Conservation (phyloP, 1,284 basidiomycete species). For the Agaricales sp. region DNA sequence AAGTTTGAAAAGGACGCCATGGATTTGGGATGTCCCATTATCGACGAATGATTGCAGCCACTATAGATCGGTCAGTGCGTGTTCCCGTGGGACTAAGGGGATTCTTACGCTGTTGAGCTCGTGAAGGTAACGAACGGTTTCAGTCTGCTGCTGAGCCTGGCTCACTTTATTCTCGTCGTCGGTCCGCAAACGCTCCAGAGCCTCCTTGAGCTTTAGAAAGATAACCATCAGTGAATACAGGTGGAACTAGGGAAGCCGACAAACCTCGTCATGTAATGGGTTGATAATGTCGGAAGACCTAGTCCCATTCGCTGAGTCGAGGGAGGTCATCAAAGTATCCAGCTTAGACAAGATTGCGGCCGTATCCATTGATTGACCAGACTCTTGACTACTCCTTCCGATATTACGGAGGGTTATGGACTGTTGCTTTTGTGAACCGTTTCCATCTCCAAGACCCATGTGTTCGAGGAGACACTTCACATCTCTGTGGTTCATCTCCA, state of each 20-base stretch:
- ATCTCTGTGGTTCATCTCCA: not conserved
- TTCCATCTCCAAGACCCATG: not conserved
- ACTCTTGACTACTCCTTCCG: too few relatives aligned
- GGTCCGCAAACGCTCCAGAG: slow-evolving; percentile 33
- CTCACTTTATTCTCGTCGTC: slow-evolving; percentile 35
- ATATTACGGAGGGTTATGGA: not conserved
- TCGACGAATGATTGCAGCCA: slow-evolving; percentile 80
- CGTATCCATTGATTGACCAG: too few relatives aligned
- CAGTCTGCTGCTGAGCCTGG: slow-evolving; percentile 51
- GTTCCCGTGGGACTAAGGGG: not conserved
- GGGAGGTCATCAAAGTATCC: not conserved
- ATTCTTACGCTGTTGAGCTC: slow-evolving; percentile 52
- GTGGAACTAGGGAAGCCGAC: not conserved
- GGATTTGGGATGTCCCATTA: slow-evolving; percentile 61
- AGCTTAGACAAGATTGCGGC: too few relatives aligned
- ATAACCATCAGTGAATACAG: not conserved
- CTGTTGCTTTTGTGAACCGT: not conserved
- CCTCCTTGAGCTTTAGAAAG: slow-evolving; percentile 26
- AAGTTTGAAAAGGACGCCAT: slow-evolving; percentile 47
- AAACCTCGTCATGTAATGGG: slow-evolving; percentile 13
- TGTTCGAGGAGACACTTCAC: not conserved
- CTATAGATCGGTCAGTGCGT: slow-evolving; percentile 22
- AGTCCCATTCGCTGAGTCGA: not conserved
- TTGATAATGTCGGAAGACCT: not conserved
- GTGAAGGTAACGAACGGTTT: slow-evolving; percentile 64